phyloP scores from a whole-genome alignment of 331 rosid species.

The Malus hybrid region DNA sequence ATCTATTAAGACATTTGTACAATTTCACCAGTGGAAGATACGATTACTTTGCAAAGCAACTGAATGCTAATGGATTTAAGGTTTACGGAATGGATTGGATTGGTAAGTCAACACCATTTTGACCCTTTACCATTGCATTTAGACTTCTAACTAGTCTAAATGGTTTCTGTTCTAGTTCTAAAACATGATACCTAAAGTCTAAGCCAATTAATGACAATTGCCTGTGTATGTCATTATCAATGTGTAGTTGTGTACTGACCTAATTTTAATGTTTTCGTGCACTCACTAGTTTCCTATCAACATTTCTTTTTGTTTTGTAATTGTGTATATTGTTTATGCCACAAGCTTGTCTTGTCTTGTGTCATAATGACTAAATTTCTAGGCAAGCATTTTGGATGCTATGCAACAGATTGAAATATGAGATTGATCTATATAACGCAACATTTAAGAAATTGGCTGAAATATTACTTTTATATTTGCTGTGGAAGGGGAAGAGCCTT shows the following conservation, averaged over 20 bases:
- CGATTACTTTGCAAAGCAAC: constrained; percentile 61
- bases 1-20: constrained; percentile 6
- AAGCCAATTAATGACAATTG: not conserved
- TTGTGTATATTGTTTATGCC: not conserved
- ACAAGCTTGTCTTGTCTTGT: not conserved
- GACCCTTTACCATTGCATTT: not conserved
- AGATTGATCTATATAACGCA: not conserved
- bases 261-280: not conserved
- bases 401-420: not conserved
- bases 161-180: not conserved
- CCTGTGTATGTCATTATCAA: not conserved
- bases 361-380: not conserved
- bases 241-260: no score
- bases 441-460: not conserved
- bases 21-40: constrained; percentile 66
- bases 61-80: constrained; percentile 75
- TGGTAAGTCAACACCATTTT: constrained; percentile 43
- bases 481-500: not conserved
- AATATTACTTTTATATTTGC: not conserved
- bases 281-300: not conserved
- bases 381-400: not conserved
- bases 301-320: not conserved
- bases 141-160: not conserved
- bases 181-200: not conserved
- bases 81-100: constrained; percentile 96